Conservation (phyloP, 495 filamentous ascomycete species). For the Aspergillus hancockii region DNA sequence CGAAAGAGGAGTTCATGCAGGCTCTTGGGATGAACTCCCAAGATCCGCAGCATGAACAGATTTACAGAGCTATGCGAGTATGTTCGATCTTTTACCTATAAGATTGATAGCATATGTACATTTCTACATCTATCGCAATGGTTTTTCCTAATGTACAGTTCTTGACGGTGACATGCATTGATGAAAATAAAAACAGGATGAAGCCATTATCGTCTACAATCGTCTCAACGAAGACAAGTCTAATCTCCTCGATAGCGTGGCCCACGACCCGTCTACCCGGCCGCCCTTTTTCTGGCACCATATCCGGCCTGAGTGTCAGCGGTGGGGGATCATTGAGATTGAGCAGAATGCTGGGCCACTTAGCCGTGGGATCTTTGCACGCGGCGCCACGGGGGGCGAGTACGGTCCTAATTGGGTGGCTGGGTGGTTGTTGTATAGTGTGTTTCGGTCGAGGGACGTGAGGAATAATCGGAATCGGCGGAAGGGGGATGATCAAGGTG, state of each 20-base stretch:
- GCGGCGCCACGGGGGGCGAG: slow-evolving; percentile 40
- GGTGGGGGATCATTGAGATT: slow-evolving; percentile 43
- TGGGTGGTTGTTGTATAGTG: slow-evolving; percentile 59
- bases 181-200: slow-evolving; percentile 35
- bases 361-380: slow-evolving; percentile 42
- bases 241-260: slow-evolving; percentile 42
- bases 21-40: slow-evolving; percentile 42
- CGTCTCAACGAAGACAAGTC: slow-evolving; percentile 40
- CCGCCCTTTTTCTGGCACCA: slow-evolving; percentile 51
- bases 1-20: slow-evolving; percentile 49
- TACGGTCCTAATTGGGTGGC: slow-evolving; percentile 59
- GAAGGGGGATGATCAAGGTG: slow-evolving; percentile 44
- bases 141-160: not conserved
- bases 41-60: slow-evolving; percentile 43
- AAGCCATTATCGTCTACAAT: slow-evolving; percentile 50
- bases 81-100: slow-evolving; percentile 12
- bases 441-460: slow-evolving; percentile 58
- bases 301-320: slow-evolving; percentile 43
- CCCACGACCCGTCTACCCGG: slow-evolving; percentile 32
- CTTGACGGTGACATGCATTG: not conserved
- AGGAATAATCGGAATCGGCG: slow-evolving; percentile 52
- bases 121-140: not conserved
- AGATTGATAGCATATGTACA: not conserved
- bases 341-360: slow-evolving; percentile 36
- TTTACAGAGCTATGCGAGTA: slow-evolving; percentile 48